Percentiles rank a stretch among this genome's conserved stretches.
phyloP scores from a whole-genome alignment of 108 stramenopile species.

The Cyclotella sp. region DNA sequence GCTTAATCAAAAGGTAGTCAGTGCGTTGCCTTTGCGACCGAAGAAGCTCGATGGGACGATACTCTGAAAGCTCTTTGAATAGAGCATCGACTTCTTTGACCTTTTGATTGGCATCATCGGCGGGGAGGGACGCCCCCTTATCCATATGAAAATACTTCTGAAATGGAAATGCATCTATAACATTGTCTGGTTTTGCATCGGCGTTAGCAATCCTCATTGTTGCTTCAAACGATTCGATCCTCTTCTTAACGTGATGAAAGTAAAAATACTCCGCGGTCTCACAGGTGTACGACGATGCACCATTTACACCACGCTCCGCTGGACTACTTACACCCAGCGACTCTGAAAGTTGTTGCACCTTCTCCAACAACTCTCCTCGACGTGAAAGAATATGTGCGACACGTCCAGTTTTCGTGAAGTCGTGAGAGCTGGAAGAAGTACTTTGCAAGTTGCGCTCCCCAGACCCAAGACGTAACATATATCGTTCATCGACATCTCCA shows the following conservation, averaged over 20 bases:
- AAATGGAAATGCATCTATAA: constrained; percentile 69
- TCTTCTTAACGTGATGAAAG: constrained; percentile 64
- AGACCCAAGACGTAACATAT: constrained; percentile 92
- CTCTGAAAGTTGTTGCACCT: constrained; percentile 90
- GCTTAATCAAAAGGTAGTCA: constrained; percentile 96
- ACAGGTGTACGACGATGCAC: constrained; percentile 88
- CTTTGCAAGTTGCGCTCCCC: constrained; percentile 91
- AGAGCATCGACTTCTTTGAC: constrained; percentile 65
- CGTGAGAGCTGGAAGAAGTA: constrained; percentile 68
- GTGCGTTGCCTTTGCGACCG: constrained; percentile 90
- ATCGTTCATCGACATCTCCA: constrained; percentile 87
- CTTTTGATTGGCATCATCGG: constrained; percentile 54
- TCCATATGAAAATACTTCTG: constrained; percentile 52
- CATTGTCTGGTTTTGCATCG: constrained; percentile 22
- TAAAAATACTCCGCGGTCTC: constrained; percentile 95
- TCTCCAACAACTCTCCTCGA: constrained; percentile 79
- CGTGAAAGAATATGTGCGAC: constrained; percentile 92
- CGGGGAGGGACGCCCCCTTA: constrained; percentile 21
- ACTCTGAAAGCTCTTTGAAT: constrained; percentile 92
- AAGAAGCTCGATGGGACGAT: constrained; percentile 96
- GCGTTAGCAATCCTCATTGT: neutral
- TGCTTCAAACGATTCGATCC: constrained; percentile 58
- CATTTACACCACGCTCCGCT: constrained; percentile 83
- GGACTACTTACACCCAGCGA: constrained; percentile 81
- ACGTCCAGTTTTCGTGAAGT: constrained; percentile 91